phyloP scores from a whole-genome alignment of 2,329 filamentous ascomycete species.

The Claviceps pusilla region DNA sequence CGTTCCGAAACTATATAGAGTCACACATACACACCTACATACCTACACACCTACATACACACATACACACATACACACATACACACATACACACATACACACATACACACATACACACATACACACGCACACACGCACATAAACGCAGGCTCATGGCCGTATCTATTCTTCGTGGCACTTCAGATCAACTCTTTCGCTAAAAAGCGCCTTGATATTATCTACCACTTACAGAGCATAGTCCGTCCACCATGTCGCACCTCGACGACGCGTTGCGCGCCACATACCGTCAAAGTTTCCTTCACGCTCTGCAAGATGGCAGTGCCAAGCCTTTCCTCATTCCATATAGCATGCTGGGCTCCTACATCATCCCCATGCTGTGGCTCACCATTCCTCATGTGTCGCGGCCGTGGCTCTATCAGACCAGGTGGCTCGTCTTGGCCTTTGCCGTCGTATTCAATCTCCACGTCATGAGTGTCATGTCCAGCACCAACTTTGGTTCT shows the following conservation, averaged over 20 bases:
- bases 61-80: no score
- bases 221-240: neutral
- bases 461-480: conserved; percentile 25
- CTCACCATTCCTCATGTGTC: conserved; percentile 39
- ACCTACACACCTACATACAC: no score
- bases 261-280: conserved; percentile 14
- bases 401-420: conserved; percentile 33
- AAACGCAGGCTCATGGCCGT: no score
- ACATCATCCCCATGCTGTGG: conserved; percentile 38
- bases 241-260: conserved; percentile 6
- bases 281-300: conserved; percentile 24
- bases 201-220: no score
- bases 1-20: no score
- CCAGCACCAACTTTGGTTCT: conserved; percentile 35
- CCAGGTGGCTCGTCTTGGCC: conserved; percentile 33
- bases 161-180: no score
- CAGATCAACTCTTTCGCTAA: no score
- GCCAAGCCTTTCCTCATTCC: conserved; percentile 37
- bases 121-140: no score
- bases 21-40: no score
- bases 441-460: conserved; percentile 28
- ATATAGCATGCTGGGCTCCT: conserved; percentile 30
- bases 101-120: no score
- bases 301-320: conserved; percentile 22
- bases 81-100: no score